Evolutionary conservation across 2,329 filamentous ascomycete genomes (phyloP).

Genomic region (Aspergillus terreus): DNA sequence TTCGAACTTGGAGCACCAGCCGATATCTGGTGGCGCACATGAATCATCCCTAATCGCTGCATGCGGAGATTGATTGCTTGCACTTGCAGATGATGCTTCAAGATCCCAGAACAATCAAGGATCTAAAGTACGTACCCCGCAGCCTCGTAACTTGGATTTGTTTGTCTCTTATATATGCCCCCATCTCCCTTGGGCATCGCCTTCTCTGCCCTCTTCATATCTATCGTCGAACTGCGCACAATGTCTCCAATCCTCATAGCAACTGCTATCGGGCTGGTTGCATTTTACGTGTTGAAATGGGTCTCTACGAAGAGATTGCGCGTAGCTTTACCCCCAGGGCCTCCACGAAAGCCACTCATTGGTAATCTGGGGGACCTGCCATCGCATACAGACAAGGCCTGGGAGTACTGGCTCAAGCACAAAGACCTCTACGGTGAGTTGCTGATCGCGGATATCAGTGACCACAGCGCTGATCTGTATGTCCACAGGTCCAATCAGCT

Average conservation of each 20-base stretch:
- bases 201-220: not conserved
- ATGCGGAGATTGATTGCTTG: not conserved
- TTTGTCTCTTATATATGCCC: not conserved
- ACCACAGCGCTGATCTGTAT: not conserved
- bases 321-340: constrained; percentile 45
- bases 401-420: constrained; percentile 39
- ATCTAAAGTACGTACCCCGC: not conserved
- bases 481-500: constrained; percentile 29
- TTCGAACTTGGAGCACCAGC: not conserved
- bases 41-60: not conserved
- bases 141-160: not conserved
- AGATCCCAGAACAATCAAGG: not conserved
- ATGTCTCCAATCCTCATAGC: not conserved
- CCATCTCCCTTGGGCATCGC: not conserved
- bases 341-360: constrained; percentile 44
- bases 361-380: constrained; percentile 51
- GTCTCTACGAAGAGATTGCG: not conserved
- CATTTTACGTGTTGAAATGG: not conserved
- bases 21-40: not conserved
- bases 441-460: not conserved
- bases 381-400: constrained; percentile 31
- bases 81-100: not conserved
- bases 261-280: not conserved
- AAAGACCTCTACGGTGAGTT: constrained; percentile 35
- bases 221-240: not conserved